A percentile compares a stretch with the other conserved stretches of the same genome.
Conservation (phyloP, 176 grass and related monocot genomes). For the Cocos nucifera region DNA sequence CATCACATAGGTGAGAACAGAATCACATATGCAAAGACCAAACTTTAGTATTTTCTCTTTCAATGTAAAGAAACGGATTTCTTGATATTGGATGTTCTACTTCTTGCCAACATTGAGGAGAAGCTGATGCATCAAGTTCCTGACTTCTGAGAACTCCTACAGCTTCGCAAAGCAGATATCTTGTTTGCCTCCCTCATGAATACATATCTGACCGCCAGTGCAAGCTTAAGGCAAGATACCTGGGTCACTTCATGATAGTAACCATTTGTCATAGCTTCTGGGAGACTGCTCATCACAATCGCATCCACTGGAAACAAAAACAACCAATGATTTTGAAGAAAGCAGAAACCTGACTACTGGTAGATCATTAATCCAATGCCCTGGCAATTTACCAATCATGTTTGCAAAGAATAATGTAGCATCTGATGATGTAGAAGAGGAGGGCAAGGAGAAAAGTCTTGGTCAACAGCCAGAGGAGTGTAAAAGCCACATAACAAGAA, state of each 20-base stretch:
- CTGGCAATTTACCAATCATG: background rate
- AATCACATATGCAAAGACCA: too few relatives aligned
- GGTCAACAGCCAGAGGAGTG: background rate
- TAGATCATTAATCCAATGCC: background rate
- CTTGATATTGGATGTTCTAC: background rate
- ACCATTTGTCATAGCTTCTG: slow-evolving; percentile 13
- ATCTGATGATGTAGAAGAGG: slow-evolving; percentile 14
- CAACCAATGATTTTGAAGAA: background rate
- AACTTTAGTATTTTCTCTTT: too few relatives aligned
- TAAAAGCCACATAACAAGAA: background rate
- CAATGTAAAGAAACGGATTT: too few relatives aligned
- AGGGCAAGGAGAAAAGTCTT: slow-evolving; percentile 7
- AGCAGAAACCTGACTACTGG: background rate
- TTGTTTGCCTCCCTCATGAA: background rate
- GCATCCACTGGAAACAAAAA: slow-evolving; percentile 1
- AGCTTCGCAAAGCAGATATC: background rate
- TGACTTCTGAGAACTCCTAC: slow-evolving; percentile 7
- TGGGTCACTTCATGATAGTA: background rate
- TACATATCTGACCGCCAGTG: background rate
- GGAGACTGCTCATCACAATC: background rate
- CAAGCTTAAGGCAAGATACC: slow-evolving; percentile 1
- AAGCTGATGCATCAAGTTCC: slow-evolving; percentile 7
- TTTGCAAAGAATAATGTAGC: slow-evolving; percentile 13
- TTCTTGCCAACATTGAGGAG: background rate
- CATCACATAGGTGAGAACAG: too few relatives aligned